Evolutionary conservation across 2,329 filamentous ascomycete species (phyloP).

Genomic region (Aspergillus caelatus): DNA sequence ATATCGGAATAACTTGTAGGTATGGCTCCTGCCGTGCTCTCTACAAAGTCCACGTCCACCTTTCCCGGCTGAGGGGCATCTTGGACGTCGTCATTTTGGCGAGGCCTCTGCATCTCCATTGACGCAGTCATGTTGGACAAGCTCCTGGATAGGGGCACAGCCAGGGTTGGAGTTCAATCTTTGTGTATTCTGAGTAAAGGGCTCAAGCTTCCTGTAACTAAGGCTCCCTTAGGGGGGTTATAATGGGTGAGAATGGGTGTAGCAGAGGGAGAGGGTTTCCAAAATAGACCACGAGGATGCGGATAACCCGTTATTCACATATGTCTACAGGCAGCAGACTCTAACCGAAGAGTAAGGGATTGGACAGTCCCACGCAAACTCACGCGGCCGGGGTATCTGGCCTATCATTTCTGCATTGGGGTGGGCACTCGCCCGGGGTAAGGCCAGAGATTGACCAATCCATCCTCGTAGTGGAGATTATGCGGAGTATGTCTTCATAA

Average conservation of each 20-base stretch:
- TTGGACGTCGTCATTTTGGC: constrained; percentile 15
- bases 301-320: not conserved
- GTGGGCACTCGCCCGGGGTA: constrained; percentile 14
- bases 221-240: not conserved
- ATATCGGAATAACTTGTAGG: constrained; percentile 30
- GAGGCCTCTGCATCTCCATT: constrained; percentile 30
- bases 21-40: constrained; percentile 31
- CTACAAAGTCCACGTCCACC: constrained; percentile 31
- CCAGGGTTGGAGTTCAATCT: not conserved
- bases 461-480: constrained; percentile 23
- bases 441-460: constrained; percentile 21
- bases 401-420: constrained; percentile 11
- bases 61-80: constrained; percentile 21
- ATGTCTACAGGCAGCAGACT: constrained; percentile 5
- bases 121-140: constrained; percentile 25
- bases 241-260: not conserved
- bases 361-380: constrained; percentile 6
- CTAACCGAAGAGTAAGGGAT: constrained; percentile 5
- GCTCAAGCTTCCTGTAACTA: not conserved
- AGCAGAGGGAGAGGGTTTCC: not conserved
- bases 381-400: not conserved
- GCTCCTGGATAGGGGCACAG: not conserved
- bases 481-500: constrained; percentile 27
- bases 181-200: not conserved
- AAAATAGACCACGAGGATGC: not conserved